Base-by-base conservation (phyloP, 306 rosid species). In the Coriaria nepalensis region DNA sequence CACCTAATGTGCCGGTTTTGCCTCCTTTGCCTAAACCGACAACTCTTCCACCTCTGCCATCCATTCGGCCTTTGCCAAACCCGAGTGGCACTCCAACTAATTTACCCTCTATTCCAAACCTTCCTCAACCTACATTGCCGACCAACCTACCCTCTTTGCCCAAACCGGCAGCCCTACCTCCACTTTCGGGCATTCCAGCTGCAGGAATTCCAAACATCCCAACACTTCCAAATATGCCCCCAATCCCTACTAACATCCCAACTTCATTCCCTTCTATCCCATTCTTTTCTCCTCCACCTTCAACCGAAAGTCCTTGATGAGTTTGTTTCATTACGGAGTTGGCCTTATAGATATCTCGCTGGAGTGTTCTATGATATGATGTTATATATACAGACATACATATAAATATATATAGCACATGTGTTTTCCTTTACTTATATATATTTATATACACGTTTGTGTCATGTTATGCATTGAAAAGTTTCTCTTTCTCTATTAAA, bases 41-140 rank as follows among this genome's bases (percentile, higher is more conserved):
- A 29, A 34, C 55, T n/a, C 55, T 50, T 32, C 55, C 55, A 34
- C 55, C 32, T 10, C n/a, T 50, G 8, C 55, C 55, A 36, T 34
- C 42, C 55, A n/a, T 50, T 11, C 55, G 42, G 0, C 2, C 7
- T 1, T 10, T 38, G 42, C 42, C 42, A 38, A 7, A 38, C 9
- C 42, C 42, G 1, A 38, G 9, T 20, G 29, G 29, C 29, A 20
- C 29, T 6, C 7, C 7, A 10, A 10, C 10, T 38, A 38, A 2
- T 6, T 10, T 38, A 7, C 42, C 42, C 10, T 10, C 42, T 7
- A 7, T 38, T 4, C 42, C 42, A 10, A 38, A 38, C 42, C 10
- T 38, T 10, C 42, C 42, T 0, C 29, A 20, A 20, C 29, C 29
- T 20, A 20, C 29, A 20, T 20, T 20, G 29, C 29, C 29, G 2